Evolutionary conservation across 352 stramenopile genomes (phyloP).

Genomic region (Globisporangium radiosum): DNA sequence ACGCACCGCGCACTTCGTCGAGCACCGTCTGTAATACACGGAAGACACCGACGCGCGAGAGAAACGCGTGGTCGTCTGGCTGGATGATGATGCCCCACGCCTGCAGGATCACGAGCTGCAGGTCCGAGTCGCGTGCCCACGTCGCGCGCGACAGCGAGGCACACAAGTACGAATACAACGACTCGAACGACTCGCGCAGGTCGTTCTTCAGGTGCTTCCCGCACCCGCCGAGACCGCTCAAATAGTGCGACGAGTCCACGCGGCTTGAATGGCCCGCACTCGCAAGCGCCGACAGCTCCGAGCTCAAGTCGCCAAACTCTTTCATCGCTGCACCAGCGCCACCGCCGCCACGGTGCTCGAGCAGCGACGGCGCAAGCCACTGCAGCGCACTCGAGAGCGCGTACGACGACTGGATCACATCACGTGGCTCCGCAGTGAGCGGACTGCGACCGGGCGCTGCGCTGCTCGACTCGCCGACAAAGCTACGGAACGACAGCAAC

Average conservation of each 20-base stretch:
- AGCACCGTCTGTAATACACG: conserved; percentile 86
- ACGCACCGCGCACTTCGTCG: conserved; percentile 63
- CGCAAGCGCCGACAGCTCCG: conserved; percentile 15
- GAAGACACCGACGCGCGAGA: conserved; percentile 87
- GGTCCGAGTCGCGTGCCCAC: conserved; percentile 70
- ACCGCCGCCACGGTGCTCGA: conserved; percentile 14
- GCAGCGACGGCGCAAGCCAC: conserved; percentile 58
- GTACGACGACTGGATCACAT: conserved; percentile 68
- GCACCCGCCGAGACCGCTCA: conserved; percentile 70
- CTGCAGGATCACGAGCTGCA: conserved; percentile 79
- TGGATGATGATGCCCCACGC: conserved; percentile 86
- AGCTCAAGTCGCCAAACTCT: conserved; percentile 38
- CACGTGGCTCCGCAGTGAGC: conserved; percentile 33
- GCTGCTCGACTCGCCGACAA: conserved; percentile 54
- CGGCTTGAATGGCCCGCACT: conserved; percentile 4
- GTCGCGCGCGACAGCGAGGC: conserved; percentile 77
- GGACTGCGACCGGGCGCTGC: conserved; percentile 22
- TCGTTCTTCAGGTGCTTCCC: conserved; percentile 75
- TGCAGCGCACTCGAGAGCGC: conserved; percentile 61
- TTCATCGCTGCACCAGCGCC: conserved; percentile 12
- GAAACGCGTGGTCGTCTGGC: conserved; percentile 85
- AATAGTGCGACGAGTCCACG: conserved; percentile 49
- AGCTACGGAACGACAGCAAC: conserved; percentile 69
- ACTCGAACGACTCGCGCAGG: conserved; percentile 76
- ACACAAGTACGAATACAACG: conserved; percentile 73